Evolutionary conservation across 768 basidiomycete genomes (phyloP), one percentile per base, ranked within the genome.

Genomic region (Phanerochaete sordida): DNA sequence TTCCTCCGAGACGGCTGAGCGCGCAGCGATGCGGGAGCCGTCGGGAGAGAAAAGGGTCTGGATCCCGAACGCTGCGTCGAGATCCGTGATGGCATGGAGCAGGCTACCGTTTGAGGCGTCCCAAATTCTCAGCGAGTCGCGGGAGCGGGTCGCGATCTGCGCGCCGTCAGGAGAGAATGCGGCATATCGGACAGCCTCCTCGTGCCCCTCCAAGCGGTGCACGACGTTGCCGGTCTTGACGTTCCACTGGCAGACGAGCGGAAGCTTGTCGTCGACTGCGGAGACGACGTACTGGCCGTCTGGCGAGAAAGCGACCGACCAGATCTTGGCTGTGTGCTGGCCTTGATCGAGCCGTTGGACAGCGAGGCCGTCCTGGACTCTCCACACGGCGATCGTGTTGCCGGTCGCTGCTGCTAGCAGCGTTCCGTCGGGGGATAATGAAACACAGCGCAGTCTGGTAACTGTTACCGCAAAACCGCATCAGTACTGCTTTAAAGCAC

Each of bases 271-370:
- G 6, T 57, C 63, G 11, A 65, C 63, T 1, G 64, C 70, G 30
- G 62, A 66, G 8, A 64, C 69, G 26, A 71, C 54, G 58, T 47
- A 61, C 9, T 23, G 50, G 2, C 66, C 62, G 47, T 72, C 66
- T 1, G 66, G 69, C 4, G 72, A 70, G 57, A 64, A 73, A 28
- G 64, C 66, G n/a, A 70, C 51, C n/a, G 64, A 61, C 31, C 49
- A 62, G 11, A 64, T 57, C 8, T 24, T 49, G 31, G 64, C 64
- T 13, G 39, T 53, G 53, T 68, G 66, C 3, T 58, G 63, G 12
- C 51, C 11, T 3, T 53, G 30, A 11, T 23, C 39, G 9, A 59
- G 35, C 7, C 45, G 30, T 24, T 51, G 39, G 1, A 26, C n/a
- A 2, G 60, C 12, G 8, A 37, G 24, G 23, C 65, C 65, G 9